Percentiles rank a stretch among this genome's conserved stretches.
These are phyloP conservation scores for Acanthamoeba lenticulata DNA, from an alignment of 208 protist species.

Conservation along the genomic window DNA sequence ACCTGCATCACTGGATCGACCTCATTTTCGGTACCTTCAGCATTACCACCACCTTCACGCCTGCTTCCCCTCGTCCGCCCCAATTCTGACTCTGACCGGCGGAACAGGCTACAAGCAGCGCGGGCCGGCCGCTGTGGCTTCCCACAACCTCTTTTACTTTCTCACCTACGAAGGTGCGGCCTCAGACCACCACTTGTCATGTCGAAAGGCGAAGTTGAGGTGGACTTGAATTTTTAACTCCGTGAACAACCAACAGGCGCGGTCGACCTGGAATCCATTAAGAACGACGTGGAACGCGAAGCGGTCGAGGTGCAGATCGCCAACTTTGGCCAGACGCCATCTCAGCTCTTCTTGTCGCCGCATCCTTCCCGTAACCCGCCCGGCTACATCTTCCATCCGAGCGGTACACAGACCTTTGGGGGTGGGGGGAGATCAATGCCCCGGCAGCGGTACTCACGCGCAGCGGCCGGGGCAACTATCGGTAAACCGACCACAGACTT, in stretches of 20 bases:
- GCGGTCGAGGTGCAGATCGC: constrained; percentile 93
- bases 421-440: no score
- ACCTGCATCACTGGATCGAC: constrained; percentile 96
- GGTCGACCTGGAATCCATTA: constrained; percentile 90
- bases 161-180: constrained; percentile 91
- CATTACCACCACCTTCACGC: no score
- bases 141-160: constrained; percentile 95
- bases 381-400: constrained; percentile 12
- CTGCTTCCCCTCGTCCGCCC: no score
- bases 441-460: no score
- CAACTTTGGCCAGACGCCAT: constrained; percentile 95
- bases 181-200: background rate
- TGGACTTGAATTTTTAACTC: background rate
- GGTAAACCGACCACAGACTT: no score
- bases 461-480: no score
- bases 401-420: no score
- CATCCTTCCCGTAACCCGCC: constrained; percentile 71
- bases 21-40: constrained; percentile 82
- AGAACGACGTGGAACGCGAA: constrained; percentile 76
- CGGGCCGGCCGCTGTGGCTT: constrained; percentile 91
- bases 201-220: no score
- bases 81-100: background rate
- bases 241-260: constrained; percentile 72
- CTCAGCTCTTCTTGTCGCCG: constrained; percentile 80
- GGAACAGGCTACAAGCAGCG: constrained; percentile 93